Evolutionary conservation across 2,329 filamentous ascomycete genomes (phyloP).

Genomic region (Pyricularia pennisetigena): DNA sequence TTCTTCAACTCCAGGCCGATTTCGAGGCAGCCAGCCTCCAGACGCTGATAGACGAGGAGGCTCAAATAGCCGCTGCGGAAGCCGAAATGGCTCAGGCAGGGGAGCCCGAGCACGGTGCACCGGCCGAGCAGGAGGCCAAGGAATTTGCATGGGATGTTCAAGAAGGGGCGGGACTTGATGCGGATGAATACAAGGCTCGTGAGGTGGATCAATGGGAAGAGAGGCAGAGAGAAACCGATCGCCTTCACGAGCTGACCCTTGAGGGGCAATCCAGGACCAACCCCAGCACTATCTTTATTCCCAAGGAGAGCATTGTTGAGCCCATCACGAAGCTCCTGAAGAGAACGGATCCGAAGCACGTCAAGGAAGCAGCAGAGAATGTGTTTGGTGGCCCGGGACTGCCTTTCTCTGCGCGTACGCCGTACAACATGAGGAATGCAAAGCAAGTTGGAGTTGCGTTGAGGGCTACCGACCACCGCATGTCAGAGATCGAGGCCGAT

Average conservation of each 20-base stretch:
- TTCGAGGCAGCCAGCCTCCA: constrained; percentile 36
- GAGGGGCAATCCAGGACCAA: constrained; percentile 65
- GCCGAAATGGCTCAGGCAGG: constrained; percentile 19
- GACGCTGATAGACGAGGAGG: constrained; percentile 20
- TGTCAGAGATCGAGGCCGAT: constrained; percentile 69
- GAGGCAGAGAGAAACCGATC: constrained; percentile 14
- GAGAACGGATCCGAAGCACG: constrained; percentile 61
- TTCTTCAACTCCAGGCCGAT: constrained; percentile 45
- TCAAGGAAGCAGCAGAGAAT: constrained; percentile 60
- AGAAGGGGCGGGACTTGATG: constrained; percentile 19
- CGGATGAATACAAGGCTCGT: constrained; percentile 24
- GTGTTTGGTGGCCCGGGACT: constrained; percentile 69
- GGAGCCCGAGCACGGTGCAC: constrained; percentile 25
- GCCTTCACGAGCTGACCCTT: constrained; percentile 63
- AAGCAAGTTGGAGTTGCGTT: constrained; percentile 57
- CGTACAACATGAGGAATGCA: constrained; percentile 41
- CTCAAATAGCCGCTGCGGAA: constrained; percentile 11
- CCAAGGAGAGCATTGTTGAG: constrained; percentile 55
- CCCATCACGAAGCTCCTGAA: constrained; percentile 62
- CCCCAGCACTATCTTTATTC: constrained; percentile 67
- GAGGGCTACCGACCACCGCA: constrained; percentile 51
- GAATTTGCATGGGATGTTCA: constrained; percentile 20
- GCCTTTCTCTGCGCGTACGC: constrained; percentile 67
- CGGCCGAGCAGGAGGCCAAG: constrained; percentile 12
- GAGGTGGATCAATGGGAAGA: constrained; percentile 24